Conservation (phyloP, 805 yeast genomes). For the Yarrowia phangngaensis region DNA sequence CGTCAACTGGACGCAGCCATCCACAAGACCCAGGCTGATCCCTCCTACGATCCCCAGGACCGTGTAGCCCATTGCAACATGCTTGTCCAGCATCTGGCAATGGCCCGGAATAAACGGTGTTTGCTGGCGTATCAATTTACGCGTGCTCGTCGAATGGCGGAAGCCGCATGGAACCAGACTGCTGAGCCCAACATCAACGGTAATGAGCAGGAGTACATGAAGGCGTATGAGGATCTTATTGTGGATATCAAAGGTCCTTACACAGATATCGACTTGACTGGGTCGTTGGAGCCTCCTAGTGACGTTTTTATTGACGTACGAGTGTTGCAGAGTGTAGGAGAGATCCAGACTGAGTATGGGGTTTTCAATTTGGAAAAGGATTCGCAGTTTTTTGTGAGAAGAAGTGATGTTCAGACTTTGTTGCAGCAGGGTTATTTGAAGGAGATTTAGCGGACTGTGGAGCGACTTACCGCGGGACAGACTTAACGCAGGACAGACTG, state of each 20-base stretch:
- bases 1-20: conserved; percentile 49
- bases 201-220: conserved; percentile 73
- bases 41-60: conserved; percentile 34
- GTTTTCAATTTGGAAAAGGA: conserved; percentile 89
- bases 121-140: conserved; percentile 74
- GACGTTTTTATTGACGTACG: conserved; percentile 92
- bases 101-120: conserved; percentile 88
- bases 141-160: conserved; percentile 64
- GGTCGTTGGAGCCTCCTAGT: conserved; percentile 84
- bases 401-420: conserved; percentile 87
- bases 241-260: conserved; percentile 74
- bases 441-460: conserved; percentile 46
- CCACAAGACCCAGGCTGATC: conserved; percentile 44
- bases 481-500: too few species aligned
- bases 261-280: conserved; percentile 81
- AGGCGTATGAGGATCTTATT: conserved; percentile 64
- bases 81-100: conserved; percentile 67
- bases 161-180: conserved; percentile 60
- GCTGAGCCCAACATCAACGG: conserved; percentile 55
- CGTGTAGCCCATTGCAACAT: conserved; percentile 39
- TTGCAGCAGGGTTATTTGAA: conserved; percentile 92
- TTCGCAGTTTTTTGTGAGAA: conserved; percentile 90
- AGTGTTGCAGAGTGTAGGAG: conserved; percentile 91
- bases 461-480: too few species aligned
- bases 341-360: conserved; percentile 95